Conservation (phyloP, 108 stramenopile genomes). For the Nitzschia palea region DNA sequence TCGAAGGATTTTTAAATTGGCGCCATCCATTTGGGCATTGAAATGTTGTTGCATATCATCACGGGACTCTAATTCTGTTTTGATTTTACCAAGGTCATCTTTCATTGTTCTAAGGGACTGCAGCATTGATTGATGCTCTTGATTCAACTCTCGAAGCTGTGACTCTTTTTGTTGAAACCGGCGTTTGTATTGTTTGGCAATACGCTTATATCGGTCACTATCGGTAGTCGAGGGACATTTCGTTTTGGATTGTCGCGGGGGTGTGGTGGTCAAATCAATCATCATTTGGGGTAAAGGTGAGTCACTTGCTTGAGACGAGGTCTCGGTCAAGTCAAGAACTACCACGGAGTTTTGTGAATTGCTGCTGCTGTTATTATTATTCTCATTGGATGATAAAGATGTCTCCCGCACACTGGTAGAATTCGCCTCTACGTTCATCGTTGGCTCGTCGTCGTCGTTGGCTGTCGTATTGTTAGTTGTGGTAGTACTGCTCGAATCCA, state of each 20-base stretch:
- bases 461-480: neutral
- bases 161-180: conserved; percentile 6
- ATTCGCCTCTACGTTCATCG: neutral
- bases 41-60: neutral
- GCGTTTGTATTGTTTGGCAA: conserved; percentile 5
- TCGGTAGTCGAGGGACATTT: neutral
- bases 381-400: no score
- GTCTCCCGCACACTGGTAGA: neutral
- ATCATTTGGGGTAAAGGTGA: no score
- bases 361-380: no score
- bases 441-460: neutral
- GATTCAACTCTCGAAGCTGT: conserved; percentile 1
- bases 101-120: neutral
- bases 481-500: neutral
- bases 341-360: no score
- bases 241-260: neutral
- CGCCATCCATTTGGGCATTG: neutral
- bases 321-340: no score
- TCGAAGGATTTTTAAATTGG: neutral
- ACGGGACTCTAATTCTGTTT: neutral
- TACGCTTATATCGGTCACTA: neutral
- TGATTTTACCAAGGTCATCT: neutral
- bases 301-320: no score
- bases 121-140: neutral
- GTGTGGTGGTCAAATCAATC: neutral